A percentile compares a stretch with the other conserved stretches of the same genome.
These are phyloP conservation scores for Jatropha podagrica DNA, from an alignment of 441 rosid species.

Conservation along the genomic window DNA sequence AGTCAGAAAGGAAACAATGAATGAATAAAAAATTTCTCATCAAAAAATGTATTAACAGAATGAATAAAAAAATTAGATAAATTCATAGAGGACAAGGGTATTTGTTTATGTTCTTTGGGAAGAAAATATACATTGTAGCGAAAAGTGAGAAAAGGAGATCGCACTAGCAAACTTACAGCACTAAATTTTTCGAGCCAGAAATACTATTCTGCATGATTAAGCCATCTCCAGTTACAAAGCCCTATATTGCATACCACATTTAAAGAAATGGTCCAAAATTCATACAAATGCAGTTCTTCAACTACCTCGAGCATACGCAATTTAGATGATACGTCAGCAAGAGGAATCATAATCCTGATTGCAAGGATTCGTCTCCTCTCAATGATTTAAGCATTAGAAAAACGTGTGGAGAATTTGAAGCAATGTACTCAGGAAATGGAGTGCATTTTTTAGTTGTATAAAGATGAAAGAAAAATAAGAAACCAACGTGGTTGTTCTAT, in stretches of 20 bases:
- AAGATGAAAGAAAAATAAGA: not conserved
- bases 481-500: not conserved
- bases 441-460: not conserved
- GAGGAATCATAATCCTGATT: not conserved
- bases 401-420: not conserved
- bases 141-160: slow-evolving; percentile 2
- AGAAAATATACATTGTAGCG: not conserved
- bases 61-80: not conserved
- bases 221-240: not conserved
- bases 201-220: not conserved
- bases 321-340: not conserved
- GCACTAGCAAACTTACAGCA: not conserved
- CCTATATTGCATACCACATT: not conserved
- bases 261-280: not conserved
- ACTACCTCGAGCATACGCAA: not conserved
- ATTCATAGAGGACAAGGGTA: not conserved
- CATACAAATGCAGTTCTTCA: no score
- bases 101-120: not conserved
- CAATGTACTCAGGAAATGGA: not conserved
- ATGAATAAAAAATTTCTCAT: no score
- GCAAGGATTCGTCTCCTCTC: not conserved
- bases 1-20: not conserved
- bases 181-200: not conserved
- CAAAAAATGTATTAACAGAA: not conserved
- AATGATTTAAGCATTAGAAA: not conserved